Base-by-base conservation (phyloP, 2,329 filamentous ascomycete species). In the Diaporthe capsici region DNA sequence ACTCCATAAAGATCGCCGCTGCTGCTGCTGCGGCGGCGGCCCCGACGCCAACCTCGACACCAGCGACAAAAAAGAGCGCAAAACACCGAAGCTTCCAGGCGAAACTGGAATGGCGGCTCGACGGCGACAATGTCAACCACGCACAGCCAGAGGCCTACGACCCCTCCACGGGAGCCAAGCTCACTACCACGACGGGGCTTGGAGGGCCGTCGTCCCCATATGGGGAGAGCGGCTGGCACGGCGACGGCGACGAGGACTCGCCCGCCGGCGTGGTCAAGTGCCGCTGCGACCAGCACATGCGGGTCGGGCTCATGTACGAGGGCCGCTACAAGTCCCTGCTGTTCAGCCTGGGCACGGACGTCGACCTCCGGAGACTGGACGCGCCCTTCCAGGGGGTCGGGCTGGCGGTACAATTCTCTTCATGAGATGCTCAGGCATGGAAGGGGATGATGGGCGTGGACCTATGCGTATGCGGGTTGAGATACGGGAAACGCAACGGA, bases 271-370 rank as follows among this genome's bases (percentile, higher is more conserved):
- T 98, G 44, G 85, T 99, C 78, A 99, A 98, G 85, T 94, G 96
- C 60, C 91, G 94, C 68, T 88, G 98, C 71, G 95, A 98, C 82
- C 96, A 98, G 86, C 94, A 96, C 79, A 92, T 95, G 86, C 93
- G 93, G 78, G 91, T 98, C 72, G 94, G 95, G 0, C 83, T 98
- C 70, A 85, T 98, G 31, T 99, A 97, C 96, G 96, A 98, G 83
- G 96, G 96, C 2, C 90, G 95, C 73, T 91, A 97, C 76, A 98
- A 98, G 86, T 96, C 98, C 79, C 86, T 99, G 76, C 89, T 99
- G 75, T 97, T 98, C 83, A 98, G 95, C 80, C 88, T 98, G 57
- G 97, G 97, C 13, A 95, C 95, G 75, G 94, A 92, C 70, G 91
- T 99, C 73, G 95, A 98, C 82, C 88, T 97, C 81, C 92, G 91